Evolutionary conservation across 2,329 filamentous ascomycete species (phyloP).

Genomic region (Ramularia endophylla): DNA sequence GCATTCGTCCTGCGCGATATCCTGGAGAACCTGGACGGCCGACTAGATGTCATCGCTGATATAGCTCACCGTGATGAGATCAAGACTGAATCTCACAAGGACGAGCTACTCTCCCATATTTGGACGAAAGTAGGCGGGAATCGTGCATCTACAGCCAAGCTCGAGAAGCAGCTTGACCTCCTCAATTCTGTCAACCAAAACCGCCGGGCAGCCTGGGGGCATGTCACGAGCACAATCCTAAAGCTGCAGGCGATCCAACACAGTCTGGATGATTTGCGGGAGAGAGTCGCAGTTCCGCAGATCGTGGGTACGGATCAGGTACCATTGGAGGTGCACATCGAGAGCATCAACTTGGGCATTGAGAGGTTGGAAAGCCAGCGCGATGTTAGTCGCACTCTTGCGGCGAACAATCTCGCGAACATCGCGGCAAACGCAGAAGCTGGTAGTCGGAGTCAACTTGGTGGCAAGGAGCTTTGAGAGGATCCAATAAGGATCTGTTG

Average conservation of each 20-base stretch:
- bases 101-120: constrained; percentile 61
- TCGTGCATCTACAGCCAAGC: constrained; percentile 52
- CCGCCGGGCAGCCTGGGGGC: constrained; percentile 58
- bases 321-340: constrained; percentile 67
- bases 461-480: constrained; percentile 12
- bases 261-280: constrained; percentile 64
- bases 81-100: constrained; percentile 52
- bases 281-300: constrained; percentile 63
- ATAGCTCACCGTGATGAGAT: constrained; percentile 61
- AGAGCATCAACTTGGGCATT: constrained; percentile 66
- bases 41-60: constrained; percentile 63
- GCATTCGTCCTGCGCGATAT: constrained; percentile 62
- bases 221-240: constrained; percentile 63
- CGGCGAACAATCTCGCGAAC: constrained; percentile 22
- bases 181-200: constrained; percentile 62
- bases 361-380: constrained; percentile 64
- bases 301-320: constrained; percentile 50
- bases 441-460: constrained; percentile 16
- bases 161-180: constrained; percentile 58
- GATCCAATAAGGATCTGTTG: neutral
- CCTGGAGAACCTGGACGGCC: constrained; percentile 62
- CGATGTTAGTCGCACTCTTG: constrained; percentile 38
- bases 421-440: constrained; percentile 19
- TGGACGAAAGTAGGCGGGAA: constrained; percentile 74
- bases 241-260: constrained; percentile 69